Evolutionary conservation across 2,329 filamentous ascomycete genomes (phyloP).

Genomic region (Corinectria fuckeliana): DNA sequence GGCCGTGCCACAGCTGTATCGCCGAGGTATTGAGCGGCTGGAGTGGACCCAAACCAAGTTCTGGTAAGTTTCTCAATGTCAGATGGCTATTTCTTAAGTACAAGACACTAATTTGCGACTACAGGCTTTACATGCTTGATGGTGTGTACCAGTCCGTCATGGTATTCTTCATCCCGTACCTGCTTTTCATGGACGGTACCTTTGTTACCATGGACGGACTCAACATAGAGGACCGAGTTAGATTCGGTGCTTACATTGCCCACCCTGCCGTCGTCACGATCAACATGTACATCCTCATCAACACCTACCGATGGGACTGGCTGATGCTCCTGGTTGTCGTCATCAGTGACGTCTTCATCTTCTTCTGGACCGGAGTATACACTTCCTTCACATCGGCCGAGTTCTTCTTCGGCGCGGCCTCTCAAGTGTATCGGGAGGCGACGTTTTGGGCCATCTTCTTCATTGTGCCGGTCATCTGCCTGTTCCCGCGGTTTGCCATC

Average conservation of each 20-base stretch:
- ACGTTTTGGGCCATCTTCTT: constrained; percentile 88
- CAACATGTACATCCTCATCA: constrained; percentile 94
- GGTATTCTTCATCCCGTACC: constrained; percentile 90
- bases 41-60: constrained; percentile 98
- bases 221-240: constrained; percentile 77
- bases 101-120: constrained; percentile 12
- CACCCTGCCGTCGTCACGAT: constrained; percentile 86
- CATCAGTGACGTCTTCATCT: constrained; percentile 86
- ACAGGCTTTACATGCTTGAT: constrained; percentile 90
- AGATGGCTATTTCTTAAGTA: not conserved
- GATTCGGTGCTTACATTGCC: constrained; percentile 87
- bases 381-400: constrained; percentile 56
- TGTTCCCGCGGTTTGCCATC: constrained; percentile 85
- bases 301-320: constrained; percentile 99
- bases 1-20: constrained; percentile 93
- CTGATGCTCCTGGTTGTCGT: constrained; percentile 82
- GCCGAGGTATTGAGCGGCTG: constrained; percentile 90
- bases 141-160: constrained; percentile 94
- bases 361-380: constrained; percentile 95
- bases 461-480: constrained; percentile 78
- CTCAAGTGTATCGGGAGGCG: constrained; percentile 79
- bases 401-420: constrained; percentile 76
- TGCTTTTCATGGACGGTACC: constrained; percentile 73
- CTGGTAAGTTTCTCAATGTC: constrained; percentile 68
- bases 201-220: constrained; percentile 77